Percentiles rank a stretch among this genome's conserved stretches.
Evolutionary conservation across 1,284 basidiomycete genomes (phyloP).

Genomic region (Leccinum fallax): DNA sequence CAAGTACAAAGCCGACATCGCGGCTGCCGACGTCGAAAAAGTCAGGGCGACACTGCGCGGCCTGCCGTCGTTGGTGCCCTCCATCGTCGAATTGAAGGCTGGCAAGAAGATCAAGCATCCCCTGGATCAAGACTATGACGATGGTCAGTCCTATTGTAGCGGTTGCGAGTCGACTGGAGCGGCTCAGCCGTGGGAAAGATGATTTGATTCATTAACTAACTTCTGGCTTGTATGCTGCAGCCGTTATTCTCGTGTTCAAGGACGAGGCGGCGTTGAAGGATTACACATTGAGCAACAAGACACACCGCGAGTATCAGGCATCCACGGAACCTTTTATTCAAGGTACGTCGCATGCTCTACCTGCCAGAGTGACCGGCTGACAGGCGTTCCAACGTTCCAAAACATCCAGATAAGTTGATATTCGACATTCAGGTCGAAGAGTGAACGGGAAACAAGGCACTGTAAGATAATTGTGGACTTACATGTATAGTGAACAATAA

Average conservation of each 20-base stretch:
- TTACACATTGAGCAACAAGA: neutral
- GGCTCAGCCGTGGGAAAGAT: neutral
- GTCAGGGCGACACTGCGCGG: slow-evolving; percentile 6
- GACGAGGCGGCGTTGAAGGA: slow-evolving; percentile 4
- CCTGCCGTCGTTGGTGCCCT: slow-evolving; percentile 20
- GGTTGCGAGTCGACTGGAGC: neutral
- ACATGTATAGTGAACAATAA: slow-evolving; percentile 7
- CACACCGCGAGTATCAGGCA: neutral
- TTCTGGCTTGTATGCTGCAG: neutral
- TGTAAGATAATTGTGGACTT: neutral
- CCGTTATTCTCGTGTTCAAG: slow-evolving; percentile 28
- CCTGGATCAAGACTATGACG: slow-evolving; percentile 26
- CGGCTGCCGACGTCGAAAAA: slow-evolving; percentile 9
- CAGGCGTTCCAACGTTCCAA: neutral
- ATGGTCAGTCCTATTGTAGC: slow-evolving; percentile 18
- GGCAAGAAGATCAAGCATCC: slow-evolving; percentile 24
- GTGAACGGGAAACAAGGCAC: neutral
- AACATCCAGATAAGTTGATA: slow-evolving; percentile 26
- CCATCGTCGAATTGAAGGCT: slow-evolving; percentile 14
- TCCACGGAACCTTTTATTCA: slow-evolving; percentile 15
- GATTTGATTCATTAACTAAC: neutral
- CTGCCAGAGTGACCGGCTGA: neutral
- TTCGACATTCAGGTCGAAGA: slow-evolving; percentile 30
- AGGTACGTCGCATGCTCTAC: slow-evolving; percentile 16
- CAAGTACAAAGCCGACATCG: slow-evolving; percentile 23